phyloP scores from a whole-genome alignment of 805 yeast genomes.

The Suhomyces xylopsoci region DNA sequence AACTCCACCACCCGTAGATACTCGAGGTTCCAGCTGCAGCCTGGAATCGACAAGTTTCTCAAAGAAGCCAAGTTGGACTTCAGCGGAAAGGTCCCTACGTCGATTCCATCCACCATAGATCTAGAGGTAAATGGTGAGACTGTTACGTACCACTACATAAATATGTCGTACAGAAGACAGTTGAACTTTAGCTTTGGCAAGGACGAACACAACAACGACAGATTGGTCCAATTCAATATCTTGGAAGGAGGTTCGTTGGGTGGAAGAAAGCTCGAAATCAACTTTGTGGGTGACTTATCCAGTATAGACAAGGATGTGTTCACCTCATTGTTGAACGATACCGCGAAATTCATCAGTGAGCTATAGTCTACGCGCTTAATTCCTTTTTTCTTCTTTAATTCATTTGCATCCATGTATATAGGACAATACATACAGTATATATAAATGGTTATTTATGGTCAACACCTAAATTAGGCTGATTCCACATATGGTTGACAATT shows the following conservation, averaged over 20 bases:
- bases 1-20: conserved; percentile 23
- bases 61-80: conserved; percentile 36
- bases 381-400: neutral
- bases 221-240: conserved; percentile 39
- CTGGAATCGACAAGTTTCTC: conserved; percentile 43
- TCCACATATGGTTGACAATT: neutral
- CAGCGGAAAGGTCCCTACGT: conserved; percentile 31
- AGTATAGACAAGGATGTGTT: conserved; percentile 21
- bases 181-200: conserved; percentile 37
- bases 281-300: conserved; percentile 39
- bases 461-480: no score
- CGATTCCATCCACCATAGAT: conserved; percentile 38
- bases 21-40: conserved; percentile 33
- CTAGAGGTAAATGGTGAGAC: conserved; percentile 35
- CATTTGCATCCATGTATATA: neutral
- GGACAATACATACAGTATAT: neutral
- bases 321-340: conserved; percentile 22
- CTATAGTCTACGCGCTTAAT: conserved; percentile 8
- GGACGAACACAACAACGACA: conserved; percentile 15
- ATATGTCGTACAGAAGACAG: conserved; percentile 43
- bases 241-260: conserved; percentile 61
- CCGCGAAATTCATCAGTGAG: conserved; percentile 13
- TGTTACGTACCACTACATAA: conserved; percentile 45
- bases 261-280: conserved; percentile 50
- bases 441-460: no score